Conservation (phyloP, 228 moss, liverwort and hornwort species). For the Sphagnum fallax region DNA sequence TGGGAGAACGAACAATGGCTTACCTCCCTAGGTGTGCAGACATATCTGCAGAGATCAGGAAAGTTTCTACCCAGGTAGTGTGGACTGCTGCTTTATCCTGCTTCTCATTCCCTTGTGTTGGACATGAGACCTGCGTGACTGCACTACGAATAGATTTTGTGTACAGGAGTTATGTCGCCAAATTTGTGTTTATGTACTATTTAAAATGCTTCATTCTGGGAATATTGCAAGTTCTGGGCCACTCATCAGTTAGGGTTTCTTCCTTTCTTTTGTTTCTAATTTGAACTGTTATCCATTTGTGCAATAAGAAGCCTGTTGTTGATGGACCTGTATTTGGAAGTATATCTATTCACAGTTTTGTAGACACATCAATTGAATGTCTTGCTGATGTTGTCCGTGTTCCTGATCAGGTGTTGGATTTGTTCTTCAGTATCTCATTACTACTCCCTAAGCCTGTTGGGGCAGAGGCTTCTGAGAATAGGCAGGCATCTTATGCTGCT, state of each 20-base stretch:
- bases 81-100: no score
- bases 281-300: not conserved
- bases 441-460: slow-evolving; percentile 91
- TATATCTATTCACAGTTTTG: no score
- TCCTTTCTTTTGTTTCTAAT: not conserved
- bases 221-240: no score
- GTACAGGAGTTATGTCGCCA: no score
- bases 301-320: no score
- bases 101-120: no score
- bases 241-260: not conserved
- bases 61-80: slow-evolving; percentile 69
- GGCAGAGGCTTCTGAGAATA: slow-evolving; percentile 71
- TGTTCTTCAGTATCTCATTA: slow-evolving; percentile 89
- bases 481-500: slow-evolving; percentile 92
- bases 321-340: no score
- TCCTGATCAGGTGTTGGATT: slow-evolving; percentile 63
- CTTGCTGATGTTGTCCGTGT: no score
- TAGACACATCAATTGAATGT: no score
- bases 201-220: no score
- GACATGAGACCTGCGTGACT: not conserved
- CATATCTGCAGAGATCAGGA: slow-evolving; percentile 62
- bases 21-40: slow-evolving; percentile 95
- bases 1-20: slow-evolving; percentile 89
- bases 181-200: no score
- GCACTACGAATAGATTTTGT: no score